A percentile compares a stretch with the other conserved stretches of the same genome.
These are phyloP conservation scores for Kodamaea hsintzibuensis DNA, from an alignment of 805 yeast genomes.

Conservation along the genomic window DNA sequence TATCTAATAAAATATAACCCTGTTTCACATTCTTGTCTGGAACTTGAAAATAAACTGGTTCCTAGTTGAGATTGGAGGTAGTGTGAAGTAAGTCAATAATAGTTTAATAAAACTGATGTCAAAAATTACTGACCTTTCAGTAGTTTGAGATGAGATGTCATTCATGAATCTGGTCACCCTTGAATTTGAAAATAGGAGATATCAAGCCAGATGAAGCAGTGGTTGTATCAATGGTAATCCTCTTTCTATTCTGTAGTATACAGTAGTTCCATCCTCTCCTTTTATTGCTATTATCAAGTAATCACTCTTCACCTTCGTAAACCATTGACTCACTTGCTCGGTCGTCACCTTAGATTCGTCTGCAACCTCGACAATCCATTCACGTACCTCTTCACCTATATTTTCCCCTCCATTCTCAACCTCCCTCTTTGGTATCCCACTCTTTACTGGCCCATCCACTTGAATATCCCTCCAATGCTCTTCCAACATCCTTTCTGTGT, in stretches of 20 bases:
- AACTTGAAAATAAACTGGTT: neutral
- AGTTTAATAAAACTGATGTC: neutral
- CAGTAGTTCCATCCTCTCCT: slow-evolving; percentile 10
- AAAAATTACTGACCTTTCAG: too few species aligned
- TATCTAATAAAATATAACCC: neutral
- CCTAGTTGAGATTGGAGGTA: too few species aligned
- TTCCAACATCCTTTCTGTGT: neutral
- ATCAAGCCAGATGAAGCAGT: too few species aligned
- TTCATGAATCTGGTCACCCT: too few species aligned
- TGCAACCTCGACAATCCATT: neutral
- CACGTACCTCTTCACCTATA: slow-evolving; percentile 3
- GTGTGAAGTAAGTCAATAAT: neutral
- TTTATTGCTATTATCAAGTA: slow-evolving; percentile 8
- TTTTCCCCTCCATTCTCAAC: slow-evolving; percentile 1
- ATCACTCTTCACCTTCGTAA: neutral
- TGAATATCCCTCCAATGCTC: slow-evolving; percentile 10
- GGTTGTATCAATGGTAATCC: neutral
- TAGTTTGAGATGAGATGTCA: too few species aligned
- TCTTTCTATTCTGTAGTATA: slow-evolving; percentile 5
- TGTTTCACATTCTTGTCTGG: neutral
- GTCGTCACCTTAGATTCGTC: neutral
- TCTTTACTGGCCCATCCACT: slow-evolving; percentile 1
- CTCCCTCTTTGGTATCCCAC: slow-evolving; percentile 6
- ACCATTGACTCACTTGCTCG: slow-evolving; percentile 2
- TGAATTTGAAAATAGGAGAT: too few species aligned